Evolutionary conservation across 306 rosid species (phyloP).

Genomic region (Cucurbita argyrosperma): DNA sequence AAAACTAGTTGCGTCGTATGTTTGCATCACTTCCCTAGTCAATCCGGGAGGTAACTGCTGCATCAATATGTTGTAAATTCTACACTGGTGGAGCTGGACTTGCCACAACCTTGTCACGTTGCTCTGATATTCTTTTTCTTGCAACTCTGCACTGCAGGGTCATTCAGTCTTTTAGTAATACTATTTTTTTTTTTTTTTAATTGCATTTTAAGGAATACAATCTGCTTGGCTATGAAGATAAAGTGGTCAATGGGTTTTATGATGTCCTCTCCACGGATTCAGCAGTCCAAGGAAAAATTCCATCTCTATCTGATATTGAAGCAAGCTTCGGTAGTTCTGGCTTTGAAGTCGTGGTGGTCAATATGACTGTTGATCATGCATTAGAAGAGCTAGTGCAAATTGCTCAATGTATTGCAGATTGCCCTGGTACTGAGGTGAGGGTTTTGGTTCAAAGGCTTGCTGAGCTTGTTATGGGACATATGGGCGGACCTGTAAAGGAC

Average conservation of each 20-base stretch:
- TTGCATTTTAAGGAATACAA: conserved; percentile 53
- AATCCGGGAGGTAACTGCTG: background rate
- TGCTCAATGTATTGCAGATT: conserved; percentile 85
- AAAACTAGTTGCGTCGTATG: background rate
- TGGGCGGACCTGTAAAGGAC: conserved; percentile 98
- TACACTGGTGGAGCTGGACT: background rate
- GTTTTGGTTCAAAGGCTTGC: conserved; percentile 83
- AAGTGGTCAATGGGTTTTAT: conserved; percentile 85
- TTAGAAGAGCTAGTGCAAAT: conserved; percentile 79
- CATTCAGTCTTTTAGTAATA: conserved; percentile 7
- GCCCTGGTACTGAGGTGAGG: conserved; percentile 50
- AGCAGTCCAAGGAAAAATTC: conserved; percentile 80
- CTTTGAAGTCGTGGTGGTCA: conserved; percentile 77
- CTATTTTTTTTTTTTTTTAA: conserved; percentile 9
- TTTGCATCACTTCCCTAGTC: background rate
- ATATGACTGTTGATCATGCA: conserved; percentile 55
- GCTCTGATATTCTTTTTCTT: background rate
- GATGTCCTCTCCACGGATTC: conserved; percentile 60
- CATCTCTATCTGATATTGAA: conserved; percentile 64
- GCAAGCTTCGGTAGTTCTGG: conserved; percentile 48
- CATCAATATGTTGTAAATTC: background rate
- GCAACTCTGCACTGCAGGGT: background rate
- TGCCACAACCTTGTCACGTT: background rate
- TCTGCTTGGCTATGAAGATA: conserved; percentile 83
- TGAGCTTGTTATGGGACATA: conserved; percentile 67